These are phyloP conservation scores for Hibiscus tridactylites DNA, from an alignment of 345 rosid genomes.

Conservation along the genomic window DNA sequence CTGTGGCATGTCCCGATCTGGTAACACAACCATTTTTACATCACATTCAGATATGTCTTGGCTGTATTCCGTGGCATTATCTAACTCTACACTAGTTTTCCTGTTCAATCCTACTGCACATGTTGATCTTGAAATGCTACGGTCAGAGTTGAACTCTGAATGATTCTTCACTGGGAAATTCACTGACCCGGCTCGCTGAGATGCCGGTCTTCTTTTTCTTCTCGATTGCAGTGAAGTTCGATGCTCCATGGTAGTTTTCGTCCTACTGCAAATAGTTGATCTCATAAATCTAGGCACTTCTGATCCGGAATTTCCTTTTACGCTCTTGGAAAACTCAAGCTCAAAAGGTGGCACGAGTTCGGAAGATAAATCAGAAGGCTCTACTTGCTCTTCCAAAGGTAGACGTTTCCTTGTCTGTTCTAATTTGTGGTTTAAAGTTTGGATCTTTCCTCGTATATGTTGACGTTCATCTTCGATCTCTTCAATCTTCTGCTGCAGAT, in stretches of 20 bases:
- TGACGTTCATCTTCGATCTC: conserved; percentile 47
- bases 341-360: conserved; percentile 21
- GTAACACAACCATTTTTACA: conserved; percentile 18
- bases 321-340: conserved; percentile 13
- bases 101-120: conserved; percentile 30
- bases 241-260: conserved; percentile 31
- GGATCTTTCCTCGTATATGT: conserved; percentile 27
- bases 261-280: conserved; percentile 62
- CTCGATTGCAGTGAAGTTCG: conserved; percentile 20
- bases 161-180: conserved; percentile 38
- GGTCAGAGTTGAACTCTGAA: conserved; percentile 35
- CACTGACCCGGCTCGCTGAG: conserved; percentile 49
- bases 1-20: too few species aligned
- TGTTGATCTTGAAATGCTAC: conserved; percentile 47
- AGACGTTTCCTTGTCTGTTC: conserved; percentile 33
- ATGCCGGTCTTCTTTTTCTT: conserved; percentile 34
- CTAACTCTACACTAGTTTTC: conserved; percentile 20
- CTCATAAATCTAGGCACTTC: conserved; percentile 63
- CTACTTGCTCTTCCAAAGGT: conserved; percentile 25
- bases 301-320: conserved; percentile 23
- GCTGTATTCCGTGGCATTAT: conserved; percentile 50
- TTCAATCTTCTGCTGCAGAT: conserved; percentile 39
- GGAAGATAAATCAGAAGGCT: conserved; percentile 13
- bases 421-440: conserved; percentile 30
- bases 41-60: conserved; percentile 53